phyloP scores from a whole-genome alignment of 306 rosid genomes.

The Quercus berberidifolia region DNA sequence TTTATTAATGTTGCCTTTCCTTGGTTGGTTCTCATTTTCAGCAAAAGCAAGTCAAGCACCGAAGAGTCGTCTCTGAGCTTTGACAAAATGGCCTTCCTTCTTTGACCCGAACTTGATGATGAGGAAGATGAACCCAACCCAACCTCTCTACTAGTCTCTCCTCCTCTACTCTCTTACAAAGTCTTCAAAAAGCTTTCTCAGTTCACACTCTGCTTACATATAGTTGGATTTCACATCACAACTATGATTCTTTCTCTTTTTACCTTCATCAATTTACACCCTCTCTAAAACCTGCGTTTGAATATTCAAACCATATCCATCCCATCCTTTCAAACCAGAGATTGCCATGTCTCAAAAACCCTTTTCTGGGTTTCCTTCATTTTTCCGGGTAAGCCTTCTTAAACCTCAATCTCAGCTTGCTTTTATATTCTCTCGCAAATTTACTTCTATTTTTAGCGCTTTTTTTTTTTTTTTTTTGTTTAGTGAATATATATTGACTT shows the following conservation, averaged over 20 bases:
- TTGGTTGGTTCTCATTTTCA: background rate
- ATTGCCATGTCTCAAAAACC: slow-evolving; percentile 15
- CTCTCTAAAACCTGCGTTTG: background rate
- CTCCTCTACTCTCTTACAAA: background rate
- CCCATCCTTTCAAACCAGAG: background rate
- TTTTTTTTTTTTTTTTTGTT: background rate
- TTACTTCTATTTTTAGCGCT: background rate
- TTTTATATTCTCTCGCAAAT: background rate
- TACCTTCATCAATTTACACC: background rate
- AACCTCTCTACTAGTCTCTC: background rate
- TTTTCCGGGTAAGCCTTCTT: background rate
- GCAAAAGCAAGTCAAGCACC: slow-evolving; percentile 19
- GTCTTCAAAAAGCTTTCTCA: background rate
- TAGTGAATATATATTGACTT: background rate
- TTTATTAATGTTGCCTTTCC: too few relatives aligned
- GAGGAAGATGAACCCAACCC: too few relatives aligned
- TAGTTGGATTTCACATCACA: background rate
- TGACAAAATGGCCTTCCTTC: slow-evolving; percentile 35
- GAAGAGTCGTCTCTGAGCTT: slow-evolving; percentile 27
- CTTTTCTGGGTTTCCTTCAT: background rate
- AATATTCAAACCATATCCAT: background rate
- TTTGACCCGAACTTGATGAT: slow-evolving; percentile 18
- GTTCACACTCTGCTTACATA: slow-evolving; percentile 19
- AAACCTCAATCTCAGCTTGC: slow-evolving; percentile 28
- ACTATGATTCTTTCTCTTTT: background rate